Evolutionary conservation across 2,329 filamentous ascomycete species (phyloP).

Genomic region (Fusarium mexicanum): DNA sequence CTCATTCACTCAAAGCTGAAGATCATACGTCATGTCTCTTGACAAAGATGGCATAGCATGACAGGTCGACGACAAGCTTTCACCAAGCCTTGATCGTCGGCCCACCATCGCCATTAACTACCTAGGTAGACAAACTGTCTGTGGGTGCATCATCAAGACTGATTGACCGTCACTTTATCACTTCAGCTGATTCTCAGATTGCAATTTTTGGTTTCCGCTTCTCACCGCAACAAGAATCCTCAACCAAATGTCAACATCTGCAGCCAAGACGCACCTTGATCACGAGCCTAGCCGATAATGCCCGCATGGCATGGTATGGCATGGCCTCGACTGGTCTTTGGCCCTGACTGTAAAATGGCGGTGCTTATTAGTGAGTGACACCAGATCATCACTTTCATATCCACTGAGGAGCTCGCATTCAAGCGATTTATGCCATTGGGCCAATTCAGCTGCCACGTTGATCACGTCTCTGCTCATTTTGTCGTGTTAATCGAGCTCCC

Average conservation of each 20-base stretch:
- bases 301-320: not conserved
- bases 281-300: slow-evolving; percentile 21
- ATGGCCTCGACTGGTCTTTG: slow-evolving; percentile 14
- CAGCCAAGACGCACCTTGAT: slow-evolving; percentile 22
- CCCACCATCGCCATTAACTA: not conserved
- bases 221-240: slow-evolving; percentile 28
- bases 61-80: slow-evolving; percentile 21
- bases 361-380: not conserved
- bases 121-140: not conserved
- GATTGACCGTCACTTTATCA: not conserved
- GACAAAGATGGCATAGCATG: slow-evolving; percentile 2
- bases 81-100: slow-evolving; percentile 24
- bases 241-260: slow-evolving; percentile 4
- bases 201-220: not conserved
- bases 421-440: slow-evolving; percentile 1
- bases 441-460: slow-evolving; percentile 6
- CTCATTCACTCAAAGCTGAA: not conserved
- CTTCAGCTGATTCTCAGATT: not conserved
- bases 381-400: not conserved
- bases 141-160: not conserved
- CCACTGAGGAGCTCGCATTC: not conserved
- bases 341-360: not conserved
- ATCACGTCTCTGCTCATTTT: not conserved
- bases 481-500: not conserved
- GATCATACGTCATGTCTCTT: slow-evolving; percentile 27